A percentile compares a stretch with the other conserved stretches of the same genome.
Conservation (phyloP, 768 basidiomycete genomes). For the Trametes elegans region DNA sequence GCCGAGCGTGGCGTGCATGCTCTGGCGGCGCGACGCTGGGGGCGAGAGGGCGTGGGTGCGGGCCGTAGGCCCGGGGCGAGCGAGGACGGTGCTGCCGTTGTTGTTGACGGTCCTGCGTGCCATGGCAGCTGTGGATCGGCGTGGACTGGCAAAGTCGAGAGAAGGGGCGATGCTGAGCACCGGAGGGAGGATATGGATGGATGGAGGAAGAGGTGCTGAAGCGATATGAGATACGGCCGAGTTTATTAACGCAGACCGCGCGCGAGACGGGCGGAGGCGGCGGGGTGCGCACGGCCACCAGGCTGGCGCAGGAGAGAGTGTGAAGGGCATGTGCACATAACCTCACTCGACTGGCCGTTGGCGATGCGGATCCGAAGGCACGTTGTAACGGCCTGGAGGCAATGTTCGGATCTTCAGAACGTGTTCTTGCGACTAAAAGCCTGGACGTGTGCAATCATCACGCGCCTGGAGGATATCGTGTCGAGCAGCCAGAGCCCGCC, state of each 20-base stretch:
- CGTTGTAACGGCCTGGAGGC: constrained; percentile 12
- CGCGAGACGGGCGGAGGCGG: constrained; percentile 10
- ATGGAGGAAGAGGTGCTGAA: neutral
- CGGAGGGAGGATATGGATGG: constrained; percentile 16
- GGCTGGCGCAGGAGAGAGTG: constrained; percentile 1
- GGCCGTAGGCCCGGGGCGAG: constrained; percentile 17
- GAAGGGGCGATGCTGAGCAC: constrained; percentile 2
- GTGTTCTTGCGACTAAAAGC: neutral
- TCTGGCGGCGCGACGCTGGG: constrained; percentile 29
- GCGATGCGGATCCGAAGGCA: constrained; percentile 8
- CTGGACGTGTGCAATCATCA: no score
- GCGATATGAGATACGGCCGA: constrained; percentile 19
- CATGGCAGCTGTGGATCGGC: constrained; percentile 14
- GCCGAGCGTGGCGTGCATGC: constrained; percentile 26
- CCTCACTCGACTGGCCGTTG: neutral
- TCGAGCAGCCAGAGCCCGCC: no score
- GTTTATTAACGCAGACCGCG: constrained; percentile 11
- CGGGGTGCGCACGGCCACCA: neutral
- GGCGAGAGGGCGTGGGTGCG: constrained; percentile 26
- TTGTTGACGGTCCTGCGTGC: constrained; percentile 22
- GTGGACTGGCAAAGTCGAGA: constrained; percentile 1
- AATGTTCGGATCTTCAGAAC: constrained; percentile 1
- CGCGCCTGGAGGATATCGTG: no score
- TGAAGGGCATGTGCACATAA: constrained; percentile 14
- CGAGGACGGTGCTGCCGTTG: constrained; percentile 16